Percentiles rank a stretch among this genome's conserved stretches.
Conservation (phyloP, 352 stramenopile genomes). For the Phytopythium ostracodes region DNA sequence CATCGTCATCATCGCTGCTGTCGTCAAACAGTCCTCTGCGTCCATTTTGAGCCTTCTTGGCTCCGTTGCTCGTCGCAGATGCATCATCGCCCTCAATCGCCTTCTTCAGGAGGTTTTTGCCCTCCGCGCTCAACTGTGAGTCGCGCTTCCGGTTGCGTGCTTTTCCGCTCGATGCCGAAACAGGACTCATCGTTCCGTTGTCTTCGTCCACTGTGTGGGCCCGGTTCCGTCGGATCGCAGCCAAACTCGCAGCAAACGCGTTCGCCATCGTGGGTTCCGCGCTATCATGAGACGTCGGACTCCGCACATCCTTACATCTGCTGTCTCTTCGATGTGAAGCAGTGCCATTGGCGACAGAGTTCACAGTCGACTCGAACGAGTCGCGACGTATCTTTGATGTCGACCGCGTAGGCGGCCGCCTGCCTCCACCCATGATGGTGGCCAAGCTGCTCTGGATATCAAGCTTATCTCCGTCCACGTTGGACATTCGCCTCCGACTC, state of each 20-base stretch:
- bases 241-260: slow-evolving; percentile 68
- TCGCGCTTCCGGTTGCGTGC: slow-evolving; percentile 56
- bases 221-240: slow-evolving; percentile 67
- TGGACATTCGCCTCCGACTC: slow-evolving; percentile 32
- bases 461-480: slow-evolving; percentile 34
- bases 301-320: not conserved
- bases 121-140: slow-evolving; percentile 71
- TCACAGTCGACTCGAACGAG: slow-evolving; percentile 50
- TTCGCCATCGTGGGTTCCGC: slow-evolving; percentile 45
- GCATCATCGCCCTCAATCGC: slow-evolving; percentile 36
- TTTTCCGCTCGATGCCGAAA: slow-evolving; percentile 13
- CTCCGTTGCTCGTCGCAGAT: slow-evolving; percentile 1
- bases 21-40: slow-evolving; percentile 80
- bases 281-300: not conserved
- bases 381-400: slow-evolving; percentile 27
- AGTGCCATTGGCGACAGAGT: slow-evolving; percentile 15
- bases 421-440: slow-evolving; percentile 55
- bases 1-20: slow-evolving; percentile 50
- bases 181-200: slow-evolving; percentile 16
- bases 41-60: slow-evolving; percentile 26
- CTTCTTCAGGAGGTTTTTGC: slow-evolving; percentile 70
- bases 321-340: slow-evolving; percentile 7
- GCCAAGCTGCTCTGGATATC: slow-evolving; percentile 54
- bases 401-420: slow-evolving; percentile 16
- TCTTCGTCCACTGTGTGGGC: slow-evolving; percentile 56